Evolutionary conservation across 1,284 basidiomycete genomes (phyloP).

Genomic region (Cutaneotrichosporon cutaneum): DNA sequence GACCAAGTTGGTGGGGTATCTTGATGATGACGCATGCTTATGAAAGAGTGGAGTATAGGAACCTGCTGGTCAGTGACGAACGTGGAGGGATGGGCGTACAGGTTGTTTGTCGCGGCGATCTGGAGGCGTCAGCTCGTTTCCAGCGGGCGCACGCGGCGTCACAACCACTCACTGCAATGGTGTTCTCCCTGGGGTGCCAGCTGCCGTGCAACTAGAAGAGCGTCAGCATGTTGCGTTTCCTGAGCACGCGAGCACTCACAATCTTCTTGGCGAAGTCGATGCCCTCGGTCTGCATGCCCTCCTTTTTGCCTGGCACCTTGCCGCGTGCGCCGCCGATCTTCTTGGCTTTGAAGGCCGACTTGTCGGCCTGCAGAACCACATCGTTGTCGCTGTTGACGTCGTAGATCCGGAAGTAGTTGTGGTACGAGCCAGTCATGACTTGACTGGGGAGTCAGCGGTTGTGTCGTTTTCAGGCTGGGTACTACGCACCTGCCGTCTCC

Average conservation of each 20-base stretch:
- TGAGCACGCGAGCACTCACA: constrained; percentile 45
- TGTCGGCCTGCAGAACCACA: constrained; percentile 95
- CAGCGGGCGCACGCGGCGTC: neutral
- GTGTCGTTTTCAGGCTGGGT: neutral
- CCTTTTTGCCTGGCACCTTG: constrained; percentile 72
- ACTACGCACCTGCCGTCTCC: constrained; percentile 85
- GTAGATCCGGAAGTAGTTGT: constrained; percentile 99
- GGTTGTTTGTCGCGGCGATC: constrained; percentile 93
- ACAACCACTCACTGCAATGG: constrained; percentile 74
- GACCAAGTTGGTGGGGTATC: constrained; percentile 28
- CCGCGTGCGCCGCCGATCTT: constrained; percentile 83
- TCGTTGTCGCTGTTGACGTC: constrained; percentile 88
- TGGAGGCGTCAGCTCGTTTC: constrained; percentile 46
- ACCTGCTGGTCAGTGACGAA: constrained; percentile 27
- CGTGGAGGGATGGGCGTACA: constrained; percentile 58
- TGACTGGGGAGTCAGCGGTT: constrained; percentile 59
- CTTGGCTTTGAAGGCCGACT: constrained; percentile 99
- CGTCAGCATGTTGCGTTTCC: constrained; percentile 15
- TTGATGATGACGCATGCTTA: constrained; percentile 28
- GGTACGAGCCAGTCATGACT: constrained; percentile 95
- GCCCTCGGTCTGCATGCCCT: constrained; percentile 83
- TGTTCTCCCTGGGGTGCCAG: constrained; percentile 97
- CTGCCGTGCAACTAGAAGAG: constrained; percentile 69
- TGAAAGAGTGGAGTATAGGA: constrained; percentile 52
- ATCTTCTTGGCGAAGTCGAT: constrained; percentile 99